These are phyloP conservation scores for Dendryphion nanum DNA, from an alignment of 2,329 filamentous ascomycete genomes.

Conservation along the genomic window DNA sequence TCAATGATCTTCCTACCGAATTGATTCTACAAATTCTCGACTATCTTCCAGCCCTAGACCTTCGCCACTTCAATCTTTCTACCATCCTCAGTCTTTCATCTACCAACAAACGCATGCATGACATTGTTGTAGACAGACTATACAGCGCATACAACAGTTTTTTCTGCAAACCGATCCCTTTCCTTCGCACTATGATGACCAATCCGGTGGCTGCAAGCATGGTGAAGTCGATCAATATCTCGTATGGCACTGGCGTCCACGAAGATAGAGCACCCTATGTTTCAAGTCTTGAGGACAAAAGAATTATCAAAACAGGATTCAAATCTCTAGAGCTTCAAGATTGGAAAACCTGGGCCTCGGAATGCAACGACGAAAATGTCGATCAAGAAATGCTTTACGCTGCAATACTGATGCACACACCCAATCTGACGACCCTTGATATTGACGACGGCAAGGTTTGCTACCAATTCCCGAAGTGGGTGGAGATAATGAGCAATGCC, in stretches of 20 bases:
- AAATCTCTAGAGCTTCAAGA: constrained; percentile 14
- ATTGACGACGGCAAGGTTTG: constrained; percentile 12
- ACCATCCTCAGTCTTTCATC: constrained; percentile 20
- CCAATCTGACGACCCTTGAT: constrained; percentile 17
- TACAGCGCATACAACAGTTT: constrained; percentile 21
- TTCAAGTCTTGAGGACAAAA: constrained; percentile 23
- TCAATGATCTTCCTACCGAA: constrained; percentile 27
- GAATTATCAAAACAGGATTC: constrained; percentile 17
- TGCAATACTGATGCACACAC: constrained; percentile 22
- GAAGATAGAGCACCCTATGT: constrained; percentile 7
- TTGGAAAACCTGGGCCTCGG: constrained; percentile 26
- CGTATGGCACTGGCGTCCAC: constrained; percentile 11
- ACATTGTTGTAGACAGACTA: constrained; percentile 16
- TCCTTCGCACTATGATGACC: constrained; percentile 24
- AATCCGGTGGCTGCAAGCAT: constrained; percentile 13
- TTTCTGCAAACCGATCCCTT: constrained; percentile 24
- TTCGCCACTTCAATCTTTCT: constrained; percentile 13
- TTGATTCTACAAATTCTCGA: constrained; percentile 24
- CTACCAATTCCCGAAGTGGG: neutral
- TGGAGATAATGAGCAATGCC: neutral
- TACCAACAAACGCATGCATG: constrained; percentile 22
- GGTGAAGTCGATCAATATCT: constrained; percentile 4
- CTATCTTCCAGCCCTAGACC: constrained; percentile 18
- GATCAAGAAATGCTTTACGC: constrained; percentile 18
- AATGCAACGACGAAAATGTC: constrained; percentile 15